phyloP scores from a whole-genome alignment of 768 basidiomycete species.

The Suillus subluteus region DNA sequence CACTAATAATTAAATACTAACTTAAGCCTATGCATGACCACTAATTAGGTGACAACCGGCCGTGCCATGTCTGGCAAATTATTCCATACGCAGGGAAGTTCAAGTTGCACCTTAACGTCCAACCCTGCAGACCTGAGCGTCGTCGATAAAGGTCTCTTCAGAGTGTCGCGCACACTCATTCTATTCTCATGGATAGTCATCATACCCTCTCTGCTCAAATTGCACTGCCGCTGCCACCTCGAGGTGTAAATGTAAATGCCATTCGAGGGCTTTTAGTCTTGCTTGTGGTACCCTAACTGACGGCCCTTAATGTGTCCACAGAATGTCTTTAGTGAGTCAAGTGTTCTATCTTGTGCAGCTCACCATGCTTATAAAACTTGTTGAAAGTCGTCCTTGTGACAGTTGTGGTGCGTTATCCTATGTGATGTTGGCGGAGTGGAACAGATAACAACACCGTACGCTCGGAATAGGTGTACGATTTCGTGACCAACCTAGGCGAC shows the following conservation, averaged over 20 bases:
- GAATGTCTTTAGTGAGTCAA: constrained; percentile 1
- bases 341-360: not conserved
- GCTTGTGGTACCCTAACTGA: not conserved
- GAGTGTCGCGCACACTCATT: not conserved
- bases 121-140: too few species aligned
- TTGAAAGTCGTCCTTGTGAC: not conserved
- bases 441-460: not conserved
- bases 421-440: not conserved
- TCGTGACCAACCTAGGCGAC: not conserved
- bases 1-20: not conserved
- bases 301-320: not conserved
- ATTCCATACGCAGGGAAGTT: not conserved
- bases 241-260: not conserved
- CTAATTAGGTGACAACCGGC: not conserved
- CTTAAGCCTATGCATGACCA: not conserved
- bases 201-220: not conserved
- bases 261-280: not conserved
- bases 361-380: not conserved
- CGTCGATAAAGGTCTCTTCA: too few species aligned
- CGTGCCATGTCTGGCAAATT: not conserved
- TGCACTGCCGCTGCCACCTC: not conserved
- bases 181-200: not conserved
- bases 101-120: too few species aligned
- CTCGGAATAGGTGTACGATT: not conserved
- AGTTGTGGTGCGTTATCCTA: not conserved